A percentile compares a stretch with the other conserved stretches of the same genome.
Evolutionary conservation across 2,329 filamentous ascomycete genomes (phyloP).

Genomic region (Tympanopsis confertula): DNA sequence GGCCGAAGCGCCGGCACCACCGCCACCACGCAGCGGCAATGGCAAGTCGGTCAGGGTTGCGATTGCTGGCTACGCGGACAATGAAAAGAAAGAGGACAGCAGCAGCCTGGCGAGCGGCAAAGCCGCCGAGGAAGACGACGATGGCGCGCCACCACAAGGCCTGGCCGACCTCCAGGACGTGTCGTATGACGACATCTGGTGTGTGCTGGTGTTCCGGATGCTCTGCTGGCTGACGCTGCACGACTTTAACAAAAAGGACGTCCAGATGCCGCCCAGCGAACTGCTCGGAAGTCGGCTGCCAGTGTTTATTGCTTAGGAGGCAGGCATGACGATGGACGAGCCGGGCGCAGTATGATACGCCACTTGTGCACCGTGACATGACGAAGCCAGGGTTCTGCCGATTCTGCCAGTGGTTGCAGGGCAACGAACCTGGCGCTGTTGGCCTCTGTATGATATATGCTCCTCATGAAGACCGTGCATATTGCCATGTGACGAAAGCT

Average conservation of each 20-base stretch:
- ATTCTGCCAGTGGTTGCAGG: no score
- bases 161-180: background rate
- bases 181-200: slow-evolving; percentile 31
- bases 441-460: no score
- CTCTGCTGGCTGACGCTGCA: slow-evolving; percentile 45
- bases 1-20: background rate
- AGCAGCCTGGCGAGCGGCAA: background rate
- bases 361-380: no score
- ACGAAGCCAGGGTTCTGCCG: no score
- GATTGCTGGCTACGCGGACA: no score
- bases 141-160: background rate
- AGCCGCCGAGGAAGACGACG: background rate
- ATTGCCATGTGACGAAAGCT: no score
- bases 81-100: background rate
- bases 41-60: no score
- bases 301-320: slow-evolving; percentile 34
- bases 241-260: slow-evolving; percentile 41
- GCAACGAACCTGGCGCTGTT: no score
- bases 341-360: no score
- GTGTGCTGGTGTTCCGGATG: slow-evolving; percentile 42
- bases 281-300: slow-evolving; percentile 40
- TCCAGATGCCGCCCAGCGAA: slow-evolving; percentile 39
- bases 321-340: no score
- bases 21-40: no score
- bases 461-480: no score